Evolutionary conservation across 495 filamentous ascomycete genomes (phyloP).

Genomic region (Podospora comata): DNA sequence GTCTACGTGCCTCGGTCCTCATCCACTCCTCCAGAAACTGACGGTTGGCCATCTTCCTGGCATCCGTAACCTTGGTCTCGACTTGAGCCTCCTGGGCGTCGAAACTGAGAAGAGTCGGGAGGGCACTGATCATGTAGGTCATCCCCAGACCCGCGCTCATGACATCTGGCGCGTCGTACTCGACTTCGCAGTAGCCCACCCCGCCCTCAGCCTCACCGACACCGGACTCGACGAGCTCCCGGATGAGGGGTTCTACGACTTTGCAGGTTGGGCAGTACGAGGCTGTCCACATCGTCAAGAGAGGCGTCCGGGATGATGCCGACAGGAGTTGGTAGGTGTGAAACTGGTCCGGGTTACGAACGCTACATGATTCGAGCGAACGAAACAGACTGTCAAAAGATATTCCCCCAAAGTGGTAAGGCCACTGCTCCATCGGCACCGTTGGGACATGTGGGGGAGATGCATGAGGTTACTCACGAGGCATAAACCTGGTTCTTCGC

Average conservation of each 20-base stretch:
- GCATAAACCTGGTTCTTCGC: constrained; percentile 47
- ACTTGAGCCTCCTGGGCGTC: constrained; percentile 57
- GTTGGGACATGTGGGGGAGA: not conserved
- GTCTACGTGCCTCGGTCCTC: constrained; percentile 52
- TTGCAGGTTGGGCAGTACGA: constrained; percentile 62
- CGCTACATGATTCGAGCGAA: constrained; percentile 32
- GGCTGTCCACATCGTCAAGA: constrained; percentile 69
- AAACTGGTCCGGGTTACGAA: constrained; percentile 60
- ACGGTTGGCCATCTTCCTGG: constrained; percentile 52
- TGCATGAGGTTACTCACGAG: constrained; percentile 35
- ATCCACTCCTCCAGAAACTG: constrained; percentile 59
- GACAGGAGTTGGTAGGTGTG: constrained; percentile 58
- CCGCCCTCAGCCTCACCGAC: constrained; percentile 60
- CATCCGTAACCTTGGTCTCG: constrained; percentile 52
- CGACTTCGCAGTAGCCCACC: constrained; percentile 58
- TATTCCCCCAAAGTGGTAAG: not conserved
- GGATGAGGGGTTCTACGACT: constrained; percentile 51
- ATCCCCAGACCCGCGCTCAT: constrained; percentile 50
- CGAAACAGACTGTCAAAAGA: constrained; percentile 1
- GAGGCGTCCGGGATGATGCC: constrained; percentile 53
- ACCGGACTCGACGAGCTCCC: constrained; percentile 51
- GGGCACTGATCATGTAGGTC: constrained; percentile 58
- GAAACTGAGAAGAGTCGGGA: constrained; percentile 69
- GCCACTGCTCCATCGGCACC: not conserved
- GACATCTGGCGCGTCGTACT: constrained; percentile 60